Evolutionary conservation across 2,329 filamentous ascomycete genomes (phyloP).

Genomic region (Alternaria triticimaculans): DNA sequence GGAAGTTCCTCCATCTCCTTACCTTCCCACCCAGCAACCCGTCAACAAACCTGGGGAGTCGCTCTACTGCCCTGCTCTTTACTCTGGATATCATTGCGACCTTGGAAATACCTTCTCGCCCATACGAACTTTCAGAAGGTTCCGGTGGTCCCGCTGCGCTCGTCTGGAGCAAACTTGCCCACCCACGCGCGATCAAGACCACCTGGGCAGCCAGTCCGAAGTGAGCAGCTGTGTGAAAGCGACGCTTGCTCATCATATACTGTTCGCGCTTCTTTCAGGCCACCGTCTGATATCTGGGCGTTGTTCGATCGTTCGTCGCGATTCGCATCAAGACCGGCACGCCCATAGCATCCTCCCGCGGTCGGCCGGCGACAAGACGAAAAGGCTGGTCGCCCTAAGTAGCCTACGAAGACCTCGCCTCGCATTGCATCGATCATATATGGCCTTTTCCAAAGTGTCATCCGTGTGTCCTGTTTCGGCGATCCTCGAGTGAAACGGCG

Average conservation of each 20-base stretch:
- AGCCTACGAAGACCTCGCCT: neutral
- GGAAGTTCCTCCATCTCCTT: neutral
- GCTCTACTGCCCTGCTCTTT: neutral
- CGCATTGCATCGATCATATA: neutral
- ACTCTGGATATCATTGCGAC: neutral
- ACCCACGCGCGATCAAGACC: neutral
- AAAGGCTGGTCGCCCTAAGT: neutral
- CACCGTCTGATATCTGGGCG: neutral
- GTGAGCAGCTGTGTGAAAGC: neutral
- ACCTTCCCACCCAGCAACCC: neutral
- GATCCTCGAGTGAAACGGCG: neutral
- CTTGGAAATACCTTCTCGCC: neutral
- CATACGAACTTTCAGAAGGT: neutral
- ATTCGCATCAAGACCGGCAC: neutral
- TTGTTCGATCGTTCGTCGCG: neutral
- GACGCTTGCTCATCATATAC: neutral
- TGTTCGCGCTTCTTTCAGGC: neutral
- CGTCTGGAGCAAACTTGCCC: neutral
- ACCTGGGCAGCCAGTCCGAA: neutral
- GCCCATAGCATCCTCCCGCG: neutral
- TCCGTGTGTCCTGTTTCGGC: neutral
- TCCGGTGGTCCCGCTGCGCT: neutral
- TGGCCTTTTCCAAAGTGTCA: neutral
- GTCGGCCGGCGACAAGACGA: neutral
- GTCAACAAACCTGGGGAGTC: neutral